Conservation (phyloP, 1,139 yeast genomes). For the Yamadazyma sp. region DNA sequence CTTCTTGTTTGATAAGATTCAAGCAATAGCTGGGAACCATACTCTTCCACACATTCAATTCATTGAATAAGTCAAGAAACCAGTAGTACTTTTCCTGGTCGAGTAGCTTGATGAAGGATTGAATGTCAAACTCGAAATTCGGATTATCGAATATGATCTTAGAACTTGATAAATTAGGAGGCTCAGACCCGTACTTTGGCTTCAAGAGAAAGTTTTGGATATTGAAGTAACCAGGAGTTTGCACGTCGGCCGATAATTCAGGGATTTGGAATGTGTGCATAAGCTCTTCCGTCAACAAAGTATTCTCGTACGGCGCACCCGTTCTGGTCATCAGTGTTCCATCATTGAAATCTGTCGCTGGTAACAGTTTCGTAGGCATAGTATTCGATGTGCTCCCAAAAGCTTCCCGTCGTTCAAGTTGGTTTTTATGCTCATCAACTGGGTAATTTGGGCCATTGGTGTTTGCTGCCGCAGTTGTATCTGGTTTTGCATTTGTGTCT, state of each 20-base stretch:
- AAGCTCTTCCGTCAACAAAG: conserved; percentile 16
- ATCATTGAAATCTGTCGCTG: not conserved
- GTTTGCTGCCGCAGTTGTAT: too few species aligned
- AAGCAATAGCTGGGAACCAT: conserved; percentile 38
- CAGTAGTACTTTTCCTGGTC: conserved; percentile 38
- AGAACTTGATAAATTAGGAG: conserved; percentile 16
- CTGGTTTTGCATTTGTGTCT: too few species aligned
- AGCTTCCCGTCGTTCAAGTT: too few species aligned
- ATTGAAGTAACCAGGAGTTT: conserved; percentile 7
- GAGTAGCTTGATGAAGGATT: conserved; percentile 17
- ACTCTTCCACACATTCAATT: conserved; percentile 38
- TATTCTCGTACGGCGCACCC: conserved; percentile 11
- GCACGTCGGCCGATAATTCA: conserved; percentile 5
- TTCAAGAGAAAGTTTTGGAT: conserved; percentile 17
- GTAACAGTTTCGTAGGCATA: not conserved
- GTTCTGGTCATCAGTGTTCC: conserved; percentile 7
- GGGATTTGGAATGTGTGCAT: conserved; percentile 13
- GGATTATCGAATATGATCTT: conserved; percentile 17
- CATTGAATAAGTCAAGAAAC: conserved; percentile 43
- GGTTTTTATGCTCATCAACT: too few species aligned
- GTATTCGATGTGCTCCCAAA: too few species aligned
- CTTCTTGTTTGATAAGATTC: conserved; percentile 14
- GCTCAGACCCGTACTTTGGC: conserved; percentile 15
- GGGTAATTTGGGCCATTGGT: too few species aligned
- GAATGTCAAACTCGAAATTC: conserved; percentile 16